Evolutionary conservation across 2,329 filamentous ascomycete genomes (phyloP).

Genomic region (Aspergillus cejpii): DNA sequence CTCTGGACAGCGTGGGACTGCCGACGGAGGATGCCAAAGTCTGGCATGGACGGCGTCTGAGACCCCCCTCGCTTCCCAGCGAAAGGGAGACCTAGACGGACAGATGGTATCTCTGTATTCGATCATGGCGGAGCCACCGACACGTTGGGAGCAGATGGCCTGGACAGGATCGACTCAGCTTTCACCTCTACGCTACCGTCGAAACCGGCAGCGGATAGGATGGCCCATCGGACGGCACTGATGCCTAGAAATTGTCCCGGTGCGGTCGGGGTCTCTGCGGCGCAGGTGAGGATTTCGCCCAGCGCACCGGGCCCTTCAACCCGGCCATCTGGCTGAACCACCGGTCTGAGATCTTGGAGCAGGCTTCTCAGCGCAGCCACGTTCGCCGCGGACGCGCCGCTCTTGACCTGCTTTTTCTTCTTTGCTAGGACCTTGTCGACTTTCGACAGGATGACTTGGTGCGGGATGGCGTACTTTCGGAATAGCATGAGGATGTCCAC

Average conservation of each 20-base stretch:
- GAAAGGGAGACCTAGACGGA: neutral
- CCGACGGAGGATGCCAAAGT: too few relatives aligned
- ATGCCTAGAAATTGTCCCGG: constrained; percentile 51
- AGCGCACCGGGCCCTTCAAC: constrained; percentile 40
- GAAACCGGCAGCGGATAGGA: constrained; percentile 56
- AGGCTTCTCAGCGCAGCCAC: constrained; percentile 35
- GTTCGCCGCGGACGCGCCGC: constrained; percentile 23
- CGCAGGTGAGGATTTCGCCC: constrained; percentile 57
- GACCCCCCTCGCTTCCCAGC: neutral
- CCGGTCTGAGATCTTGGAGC: constrained; percentile 36
- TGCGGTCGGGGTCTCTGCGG: constrained; percentile 45
- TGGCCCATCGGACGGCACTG: constrained; percentile 57
- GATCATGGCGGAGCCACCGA: constrained; percentile 5
- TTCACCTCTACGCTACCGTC: constrained; percentile 36
- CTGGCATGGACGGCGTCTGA: neutral
- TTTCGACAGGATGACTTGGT: constrained; percentile 62
- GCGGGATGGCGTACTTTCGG: constrained; percentile 50
- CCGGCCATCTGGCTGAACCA: constrained; percentile 41
- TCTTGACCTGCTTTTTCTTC: constrained; percentile 27
- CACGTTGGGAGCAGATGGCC: neutral
- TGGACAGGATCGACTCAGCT: constrained; percentile 9
- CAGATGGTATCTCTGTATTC: constrained; percentile 6
- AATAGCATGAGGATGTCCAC: constrained; percentile 52
- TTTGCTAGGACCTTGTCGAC: constrained; percentile 51
- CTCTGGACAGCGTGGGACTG: too few relatives aligned